Percentiles rank a stretch among this genome's conserved stretches.
Conservation (phyloP, 1,139 yeast species). For the Saccharomyces hybrid region DNA sequence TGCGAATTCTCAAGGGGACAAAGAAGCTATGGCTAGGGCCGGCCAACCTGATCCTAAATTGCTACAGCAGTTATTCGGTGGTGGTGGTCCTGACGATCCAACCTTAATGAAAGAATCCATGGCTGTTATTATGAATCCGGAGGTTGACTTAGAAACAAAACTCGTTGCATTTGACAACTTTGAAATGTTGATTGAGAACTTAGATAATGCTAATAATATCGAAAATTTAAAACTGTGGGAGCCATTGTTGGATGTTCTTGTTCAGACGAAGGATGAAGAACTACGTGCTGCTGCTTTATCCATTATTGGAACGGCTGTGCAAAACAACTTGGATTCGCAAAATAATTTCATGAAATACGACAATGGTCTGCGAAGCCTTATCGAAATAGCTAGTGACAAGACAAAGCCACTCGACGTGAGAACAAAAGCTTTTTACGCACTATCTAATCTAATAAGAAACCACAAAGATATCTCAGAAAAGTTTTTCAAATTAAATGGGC, state of each 20-base stretch:
- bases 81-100: conserved; percentile 70
- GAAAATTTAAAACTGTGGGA: conserved; percentile 81
- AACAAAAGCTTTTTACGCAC: conserved; percentile 67
- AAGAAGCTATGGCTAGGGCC: conserved; percentile 51
- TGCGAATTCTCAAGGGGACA: conserved; percentile 64
- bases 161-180: conserved; percentile 81
- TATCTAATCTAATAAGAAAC: conserved; percentile 71
- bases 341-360: conserved; percentile 49
- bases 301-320: conserved; percentile 85
- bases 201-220: conserved; percentile 92
- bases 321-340: conserved; percentile 76
- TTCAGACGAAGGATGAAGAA: conserved; percentile 35
- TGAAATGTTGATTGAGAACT: conserved; percentile 87
- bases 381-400: conserved; percentile 35
- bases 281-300: conserved; percentile 59
- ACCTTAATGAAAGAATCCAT: conserved; percentile 74
- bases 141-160: conserved; percentile 54
- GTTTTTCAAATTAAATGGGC: conserved; percentile 58
- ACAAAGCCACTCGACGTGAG: conserved; percentile 37
- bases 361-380: conserved; percentile 42
- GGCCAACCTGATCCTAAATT: conserved; percentile 74
- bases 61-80: conserved; percentile 71
- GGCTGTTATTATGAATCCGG: conserved; percentile 53
- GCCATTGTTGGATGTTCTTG: conserved; percentile 47
- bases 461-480: conserved; percentile 46